A percentile compares a stretch with the other conserved stretches of the same genome.
Evolutionary conservation across 306 rosid genomes (phyloP).

Genomic region (Prunus dulcis): DNA sequence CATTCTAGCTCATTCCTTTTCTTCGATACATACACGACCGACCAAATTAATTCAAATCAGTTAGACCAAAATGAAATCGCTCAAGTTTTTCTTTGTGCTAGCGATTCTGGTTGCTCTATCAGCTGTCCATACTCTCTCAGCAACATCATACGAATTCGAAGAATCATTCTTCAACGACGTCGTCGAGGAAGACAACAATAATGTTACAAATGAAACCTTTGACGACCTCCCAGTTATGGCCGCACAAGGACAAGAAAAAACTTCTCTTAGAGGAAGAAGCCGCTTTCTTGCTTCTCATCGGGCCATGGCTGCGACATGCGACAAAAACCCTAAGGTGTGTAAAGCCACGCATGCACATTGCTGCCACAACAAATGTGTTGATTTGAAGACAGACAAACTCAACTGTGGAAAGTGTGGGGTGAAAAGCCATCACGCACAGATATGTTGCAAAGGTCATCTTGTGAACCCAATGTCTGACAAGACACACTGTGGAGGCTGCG

Average conservation of each 20-base stretch:
- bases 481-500: conserved; percentile 57
- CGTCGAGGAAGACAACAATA: not conserved
- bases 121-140: not conserved
- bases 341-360: conserved; percentile 23
- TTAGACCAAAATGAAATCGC: not conserved
- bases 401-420: conserved; percentile 63
- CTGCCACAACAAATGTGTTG: conserved; percentile 47
- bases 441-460: conserved; percentile 50
- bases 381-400: conserved; percentile 25
- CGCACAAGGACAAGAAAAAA: not conserved
- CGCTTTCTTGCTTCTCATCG: conserved; percentile 25
- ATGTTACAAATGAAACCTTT: too few relatives aligned
- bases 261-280: conserved; percentile 26
- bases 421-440: conserved; percentile 41
- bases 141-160: not conserved
- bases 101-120: not conserved
- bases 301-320: conserved; percentile 25
- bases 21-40: too few relatives aligned
- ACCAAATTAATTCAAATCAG: not conserved
- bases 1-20: too few relatives aligned
- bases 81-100: not conserved
- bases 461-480: conserved; percentile 33
- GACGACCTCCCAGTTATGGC: too few relatives aligned
- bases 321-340: conserved; percentile 42
- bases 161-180: not conserved